Evolutionary conservation across 331 rosid species (phyloP).

Genomic region (Cydonia oblonga): DNA sequence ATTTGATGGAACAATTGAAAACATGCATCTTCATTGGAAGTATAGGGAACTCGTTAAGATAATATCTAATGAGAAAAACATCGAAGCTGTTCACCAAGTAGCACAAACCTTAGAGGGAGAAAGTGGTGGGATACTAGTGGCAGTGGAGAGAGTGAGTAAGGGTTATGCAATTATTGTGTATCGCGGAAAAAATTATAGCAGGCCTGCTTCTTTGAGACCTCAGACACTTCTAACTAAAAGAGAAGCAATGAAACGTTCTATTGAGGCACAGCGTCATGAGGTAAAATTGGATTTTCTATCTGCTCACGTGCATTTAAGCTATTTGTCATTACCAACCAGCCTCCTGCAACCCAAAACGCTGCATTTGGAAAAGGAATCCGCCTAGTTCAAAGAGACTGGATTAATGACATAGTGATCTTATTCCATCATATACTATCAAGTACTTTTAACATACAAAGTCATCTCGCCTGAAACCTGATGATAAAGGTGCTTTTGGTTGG

Average conservation of each 20-base stretch:
- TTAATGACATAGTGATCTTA: not conserved
- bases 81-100: conserved; percentile 40
- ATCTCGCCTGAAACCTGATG: not conserved
- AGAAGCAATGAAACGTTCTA: conserved; percentile 63
- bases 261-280: conserved; percentile 86
- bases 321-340: not conserved
- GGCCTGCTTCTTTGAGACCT: conserved; percentile 86
- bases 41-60: conserved; percentile 94
- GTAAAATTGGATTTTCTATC: conserved; percentile 31
- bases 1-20: conserved; percentile 92
- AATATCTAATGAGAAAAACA: conserved; percentile 37
- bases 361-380: not conserved
- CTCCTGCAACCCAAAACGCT: not conserved
- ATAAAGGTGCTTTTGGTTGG: not conserved
- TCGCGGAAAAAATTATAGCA: conserved; percentile 82
- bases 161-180: conserved; percentile 76
- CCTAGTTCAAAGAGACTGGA: not conserved
- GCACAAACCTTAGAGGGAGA: conserved; percentile 79
- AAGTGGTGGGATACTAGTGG: conserved; percentile 89
- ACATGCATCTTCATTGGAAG: conserved; percentile 99
- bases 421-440: not conserved
- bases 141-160: conserved; percentile 70
- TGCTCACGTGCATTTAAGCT: not conserved
- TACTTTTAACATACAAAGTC: not conserved
- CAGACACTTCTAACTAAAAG: conserved; percentile 60